Percentiles rank a stretch among this genome's conserved stretches.
These are phyloP conservation scores for Wallacemonas sp. DNA, from an alignment of 208 protist species.

Conservation along the genomic window DNA sequence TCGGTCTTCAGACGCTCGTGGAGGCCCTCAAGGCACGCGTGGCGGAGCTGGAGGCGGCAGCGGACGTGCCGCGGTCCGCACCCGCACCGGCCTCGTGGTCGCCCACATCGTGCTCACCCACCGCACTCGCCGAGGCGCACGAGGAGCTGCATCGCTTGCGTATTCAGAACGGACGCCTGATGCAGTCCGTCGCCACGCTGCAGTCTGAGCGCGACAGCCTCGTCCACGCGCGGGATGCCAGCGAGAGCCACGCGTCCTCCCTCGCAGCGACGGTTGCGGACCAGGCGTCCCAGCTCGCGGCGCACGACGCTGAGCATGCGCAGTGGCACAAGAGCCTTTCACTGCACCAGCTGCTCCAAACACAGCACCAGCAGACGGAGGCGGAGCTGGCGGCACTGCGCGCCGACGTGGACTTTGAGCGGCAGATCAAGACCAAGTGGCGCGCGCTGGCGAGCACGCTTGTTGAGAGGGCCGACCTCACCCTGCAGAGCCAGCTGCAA, in stretches of 20 bases:
- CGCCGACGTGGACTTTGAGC: constrained; percentile 2
- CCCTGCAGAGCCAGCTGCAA: background rate
- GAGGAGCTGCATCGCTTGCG: constrained; percentile 2
- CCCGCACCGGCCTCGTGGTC: background rate
- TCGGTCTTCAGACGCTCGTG: constrained; percentile 58
- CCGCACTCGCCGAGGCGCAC: background rate
- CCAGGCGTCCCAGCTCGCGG: constrained; percentile 1
- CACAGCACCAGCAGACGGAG: constrained; percentile 27
- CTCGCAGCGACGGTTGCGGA: background rate
- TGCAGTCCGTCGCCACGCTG: constrained; percentile 1
- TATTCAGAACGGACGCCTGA: background rate
- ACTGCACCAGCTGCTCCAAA: constrained; percentile 21
- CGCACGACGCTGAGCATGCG: background rate
- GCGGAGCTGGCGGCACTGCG: constrained; percentile 15
- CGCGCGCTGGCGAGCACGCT: background rate
- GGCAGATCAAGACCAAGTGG: constrained; percentile 6
- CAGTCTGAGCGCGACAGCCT: constrained; percentile 3
- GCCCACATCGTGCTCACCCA: background rate
- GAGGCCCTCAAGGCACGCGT: constrained; percentile 44
- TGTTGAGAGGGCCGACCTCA: background rate
- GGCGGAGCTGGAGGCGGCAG: constrained; percentile 23
- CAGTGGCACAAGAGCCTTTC: constrained; percentile 20
- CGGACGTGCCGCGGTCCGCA: background rate
- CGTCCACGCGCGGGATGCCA: background rate
- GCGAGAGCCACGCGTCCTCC: background rate